These are phyloP conservation scores for Plicaturopsis crispa DNA, from an alignment of 768 basidiomycete species.

Conservation along the genomic window DNA sequence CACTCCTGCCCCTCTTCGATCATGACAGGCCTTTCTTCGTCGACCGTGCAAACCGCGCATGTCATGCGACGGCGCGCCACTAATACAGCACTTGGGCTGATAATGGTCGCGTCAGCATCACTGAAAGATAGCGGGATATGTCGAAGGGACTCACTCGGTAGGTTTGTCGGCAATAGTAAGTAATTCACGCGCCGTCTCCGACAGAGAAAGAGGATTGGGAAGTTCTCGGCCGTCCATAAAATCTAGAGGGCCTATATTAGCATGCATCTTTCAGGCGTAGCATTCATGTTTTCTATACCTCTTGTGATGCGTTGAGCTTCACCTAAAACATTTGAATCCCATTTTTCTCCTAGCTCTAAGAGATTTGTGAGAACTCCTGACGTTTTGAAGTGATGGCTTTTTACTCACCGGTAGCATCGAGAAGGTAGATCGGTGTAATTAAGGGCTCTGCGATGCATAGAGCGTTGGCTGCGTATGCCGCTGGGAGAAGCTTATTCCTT, in stretches of 20 bases:
- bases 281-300: conserved; percentile 33
- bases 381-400: conserved; percentile 1
- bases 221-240: conserved; percentile 45
- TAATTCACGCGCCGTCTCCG: conserved; percentile 44
- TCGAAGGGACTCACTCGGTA: conserved; percentile 34
- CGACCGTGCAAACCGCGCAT: conserved; percentile 56
- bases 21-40: conserved; percentile 51
- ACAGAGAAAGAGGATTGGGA: conserved; percentile 51
- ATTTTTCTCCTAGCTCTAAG: conserved; percentile 45
- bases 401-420: conserved; percentile 60
- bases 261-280: too few relatives aligned
- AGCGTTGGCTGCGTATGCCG: conserved; percentile 41
- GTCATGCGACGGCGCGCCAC: conserved; percentile 46
- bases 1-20: conserved; percentile 50
- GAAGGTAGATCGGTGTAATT: conserved; percentile 42
- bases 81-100: conserved; percentile 52
- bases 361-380: background rate
- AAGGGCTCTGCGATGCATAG: conserved; percentile 18
- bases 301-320: conserved; percentile 41
- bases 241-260: conserved; percentile 26
- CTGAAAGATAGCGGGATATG: conserved; percentile 3
- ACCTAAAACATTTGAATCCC: conserved; percentile 48
- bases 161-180: conserved; percentile 37
- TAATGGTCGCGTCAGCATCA: conserved; percentile 6
- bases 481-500: conserved; percentile 80